Evolutionary conservation across 306 rosid genomes (phyloP).

Genomic region (Vachellia collinsii): DNA sequence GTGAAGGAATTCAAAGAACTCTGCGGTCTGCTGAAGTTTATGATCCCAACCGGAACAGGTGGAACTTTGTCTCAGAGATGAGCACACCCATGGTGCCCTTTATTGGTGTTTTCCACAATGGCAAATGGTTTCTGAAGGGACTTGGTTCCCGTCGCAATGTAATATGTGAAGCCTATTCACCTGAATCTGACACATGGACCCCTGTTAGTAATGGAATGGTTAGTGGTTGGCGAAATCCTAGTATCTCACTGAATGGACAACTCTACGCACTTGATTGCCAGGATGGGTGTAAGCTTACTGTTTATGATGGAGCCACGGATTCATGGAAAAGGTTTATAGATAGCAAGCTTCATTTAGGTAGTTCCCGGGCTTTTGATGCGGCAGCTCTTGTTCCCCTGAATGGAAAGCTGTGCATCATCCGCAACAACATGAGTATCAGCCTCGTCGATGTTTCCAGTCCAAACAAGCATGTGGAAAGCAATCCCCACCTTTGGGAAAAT

Average conservation of each 20-base stretch:
- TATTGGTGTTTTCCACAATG: slow-evolving; percentile 93
- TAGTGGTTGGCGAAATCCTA: slow-evolving; percentile 94
- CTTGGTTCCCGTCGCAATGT: slow-evolving; percentile 92
- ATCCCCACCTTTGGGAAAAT: slow-evolving; percentile 94
- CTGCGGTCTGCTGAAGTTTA: slow-evolving; percentile 96
- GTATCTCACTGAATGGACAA: slow-evolving; percentile 84
- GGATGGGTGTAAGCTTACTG: slow-evolving; percentile 94
- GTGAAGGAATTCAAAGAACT: slow-evolving; percentile 96
- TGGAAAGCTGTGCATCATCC: slow-evolving; percentile 94
- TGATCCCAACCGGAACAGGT: slow-evolving; percentile 84
- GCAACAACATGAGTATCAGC: slow-evolving; percentile 98
- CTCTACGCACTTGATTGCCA: slow-evolving; percentile 90
- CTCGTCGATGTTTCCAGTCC: slow-evolving; percentile 82
- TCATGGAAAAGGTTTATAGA: slow-evolving; percentile 96
- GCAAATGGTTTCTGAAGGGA: slow-evolving; percentile 93
- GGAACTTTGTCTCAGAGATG: slow-evolving; percentile 96
- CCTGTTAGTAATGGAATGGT: slow-evolving; percentile 85
- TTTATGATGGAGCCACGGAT: slow-evolving; percentile 77
- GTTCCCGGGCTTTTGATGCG: slow-evolving; percentile 85
- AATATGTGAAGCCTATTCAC: slow-evolving; percentile 88
- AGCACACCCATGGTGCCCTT: slow-evolving; percentile 96
- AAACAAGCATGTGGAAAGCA: slow-evolving; percentile 70
- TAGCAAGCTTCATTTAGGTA: slow-evolving; percentile 94
- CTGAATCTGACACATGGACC: slow-evolving; percentile 88
- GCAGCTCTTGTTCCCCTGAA: slow-evolving; percentile 96